phyloP scores from a whole-genome alignment of 2,329 filamentous ascomycete genomes.

The Hypoxylon sp. region DNA sequence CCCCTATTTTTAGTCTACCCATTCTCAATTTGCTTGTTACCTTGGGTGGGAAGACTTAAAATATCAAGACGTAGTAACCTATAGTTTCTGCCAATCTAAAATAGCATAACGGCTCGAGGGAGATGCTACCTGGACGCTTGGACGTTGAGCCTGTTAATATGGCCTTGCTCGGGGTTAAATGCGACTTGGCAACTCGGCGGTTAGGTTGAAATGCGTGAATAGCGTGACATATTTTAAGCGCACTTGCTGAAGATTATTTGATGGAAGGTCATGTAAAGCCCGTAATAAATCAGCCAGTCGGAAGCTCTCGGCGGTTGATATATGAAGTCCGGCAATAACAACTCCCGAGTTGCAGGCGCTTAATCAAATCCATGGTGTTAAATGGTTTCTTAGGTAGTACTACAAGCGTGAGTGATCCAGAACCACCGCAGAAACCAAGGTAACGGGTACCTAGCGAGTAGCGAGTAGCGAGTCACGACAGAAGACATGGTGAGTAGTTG shows the following conservation, averaged over 20 bases:
- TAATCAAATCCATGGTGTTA: slow-evolving; percentile 16
- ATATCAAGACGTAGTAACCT: background rate
- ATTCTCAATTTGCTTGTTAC: background rate
- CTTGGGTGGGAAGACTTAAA: no score
- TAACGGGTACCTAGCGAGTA: background rate
- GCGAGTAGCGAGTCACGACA: slow-evolving; percentile 1
- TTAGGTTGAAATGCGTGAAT: slow-evolving; percentile 5
- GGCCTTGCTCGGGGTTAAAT: slow-evolving; percentile 10
- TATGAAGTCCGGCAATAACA: slow-evolving; percentile 24
- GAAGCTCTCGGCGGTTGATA: slow-evolving; percentile 3
- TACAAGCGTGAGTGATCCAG: slow-evolving; percentile 6
- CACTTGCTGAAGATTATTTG: slow-evolving; percentile 13
- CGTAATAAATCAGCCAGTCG: slow-evolving; percentile 34
- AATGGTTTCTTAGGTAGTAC: slow-evolving; percentile 1
- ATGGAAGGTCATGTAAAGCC: slow-evolving; percentile 17
- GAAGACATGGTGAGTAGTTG: slow-evolving; percentile 4
- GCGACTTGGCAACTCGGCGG: slow-evolving; percentile 5
- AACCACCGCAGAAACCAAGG: background rate
- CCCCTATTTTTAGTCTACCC: slow-evolving; percentile 28
- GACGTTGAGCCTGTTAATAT: slow-evolving; percentile 15
- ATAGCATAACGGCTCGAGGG: slow-evolving; percentile 2
- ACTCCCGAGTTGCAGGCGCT: slow-evolving; percentile 31
- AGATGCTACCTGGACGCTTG: background rate
- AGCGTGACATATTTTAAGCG: slow-evolving; percentile 23
- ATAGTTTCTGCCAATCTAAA: background rate